phyloP scores from a whole-genome alignment of 352 stramenopile genomes.

The Phytophthora colocasiae region DNA sequence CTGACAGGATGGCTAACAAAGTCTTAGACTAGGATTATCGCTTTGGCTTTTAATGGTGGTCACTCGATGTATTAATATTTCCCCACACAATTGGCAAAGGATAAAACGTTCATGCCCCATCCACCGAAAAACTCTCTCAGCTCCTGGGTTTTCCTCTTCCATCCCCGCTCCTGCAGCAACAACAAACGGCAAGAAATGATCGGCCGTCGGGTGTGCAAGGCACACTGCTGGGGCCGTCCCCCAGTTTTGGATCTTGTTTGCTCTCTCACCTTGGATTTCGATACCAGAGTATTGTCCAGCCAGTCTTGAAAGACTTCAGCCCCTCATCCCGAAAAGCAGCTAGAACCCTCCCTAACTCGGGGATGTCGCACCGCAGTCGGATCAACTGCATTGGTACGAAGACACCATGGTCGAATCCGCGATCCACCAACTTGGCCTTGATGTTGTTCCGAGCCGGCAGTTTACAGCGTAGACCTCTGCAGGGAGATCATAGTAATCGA shows the following conservation, averaged over 20 bases:
- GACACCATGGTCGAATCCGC: background rate
- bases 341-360: background rate
- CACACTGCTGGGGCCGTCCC: background rate
- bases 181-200: background rate
- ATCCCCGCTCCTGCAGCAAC: background rate
- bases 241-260: background rate
- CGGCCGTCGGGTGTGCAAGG: background rate
- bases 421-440: background rate
- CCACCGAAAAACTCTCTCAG: background rate
- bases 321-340: background rate
- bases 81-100: background rate
- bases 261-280: background rate
- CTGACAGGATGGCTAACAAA: no score
- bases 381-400: background rate
- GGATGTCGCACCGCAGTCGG: background rate
- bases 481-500: background rate
- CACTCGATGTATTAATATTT: no score
- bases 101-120: background rate
- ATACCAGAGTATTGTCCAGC: background rate
- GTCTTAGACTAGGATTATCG: no score
- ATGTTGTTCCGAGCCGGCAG: background rate
- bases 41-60: no score
- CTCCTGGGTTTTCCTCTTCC: background rate
- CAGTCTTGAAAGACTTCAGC: conserved; percentile 1
- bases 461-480: background rate